Percentiles rank a stretch among this genome's conserved stretches.
These are phyloP conservation scores for Rhodamnia argentea DNA, from an alignment of 345 rosid species.

Conservation along the genomic window DNA sequence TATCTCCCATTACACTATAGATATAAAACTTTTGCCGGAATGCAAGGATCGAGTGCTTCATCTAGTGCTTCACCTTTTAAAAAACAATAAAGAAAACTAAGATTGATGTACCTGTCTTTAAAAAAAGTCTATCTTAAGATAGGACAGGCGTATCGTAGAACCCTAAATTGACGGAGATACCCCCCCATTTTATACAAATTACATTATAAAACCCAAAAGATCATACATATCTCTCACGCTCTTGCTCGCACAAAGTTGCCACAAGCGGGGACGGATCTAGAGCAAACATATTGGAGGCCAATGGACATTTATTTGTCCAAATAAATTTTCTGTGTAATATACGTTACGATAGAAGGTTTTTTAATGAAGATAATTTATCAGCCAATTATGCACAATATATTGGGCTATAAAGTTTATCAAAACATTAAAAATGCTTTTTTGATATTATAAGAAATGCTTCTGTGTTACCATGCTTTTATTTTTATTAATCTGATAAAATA, in stretches of 20 bases:
- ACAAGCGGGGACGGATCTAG: neutral
- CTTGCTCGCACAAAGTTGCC: neutral
- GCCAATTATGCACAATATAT: neutral
- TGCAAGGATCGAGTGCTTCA: neutral
- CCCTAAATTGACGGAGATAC: neutral
- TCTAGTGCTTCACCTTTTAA: neutral
- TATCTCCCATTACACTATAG: neutral
- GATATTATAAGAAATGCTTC: neutral
- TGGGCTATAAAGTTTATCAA: neutral
- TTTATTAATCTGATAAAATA: neutral
- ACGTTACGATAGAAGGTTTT: neutral
- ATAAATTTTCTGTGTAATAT: neutral
- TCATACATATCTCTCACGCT: neutral
- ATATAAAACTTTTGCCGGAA: neutral
- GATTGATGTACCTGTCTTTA: neutral
- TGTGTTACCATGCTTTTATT: neutral
- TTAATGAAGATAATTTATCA: neutral
- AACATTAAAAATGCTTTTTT: neutral
- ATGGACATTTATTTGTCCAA: neutral
- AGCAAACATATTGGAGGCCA: neutral
- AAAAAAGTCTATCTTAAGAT: neutral
- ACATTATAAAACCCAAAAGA: neutral
- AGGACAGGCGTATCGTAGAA: neutral
- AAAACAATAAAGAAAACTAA: neutral
- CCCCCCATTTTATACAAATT: neutral